Evolutionary conservation across 805 yeast species (phyloP).

Genomic region (Kazachstania africana): DNA sequence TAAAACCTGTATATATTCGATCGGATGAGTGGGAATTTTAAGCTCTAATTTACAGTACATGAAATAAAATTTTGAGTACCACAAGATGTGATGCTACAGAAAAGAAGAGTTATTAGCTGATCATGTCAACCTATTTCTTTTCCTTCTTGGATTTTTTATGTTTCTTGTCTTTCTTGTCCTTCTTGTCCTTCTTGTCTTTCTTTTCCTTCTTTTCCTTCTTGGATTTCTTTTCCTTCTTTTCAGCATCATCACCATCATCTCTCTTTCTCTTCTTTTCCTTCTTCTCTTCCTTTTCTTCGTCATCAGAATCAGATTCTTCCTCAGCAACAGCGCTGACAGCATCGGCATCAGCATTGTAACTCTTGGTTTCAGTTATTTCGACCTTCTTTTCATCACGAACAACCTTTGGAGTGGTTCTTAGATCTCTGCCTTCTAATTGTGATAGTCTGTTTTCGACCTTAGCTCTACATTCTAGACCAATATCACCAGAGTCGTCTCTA

Average conservation of each 20-base stretch:
- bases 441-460: slow-evolving; percentile 92
- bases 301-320: slow-evolving; percentile 29
- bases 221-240: slow-evolving; percentile 25
- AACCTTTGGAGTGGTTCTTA: slow-evolving; percentile 79
- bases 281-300: slow-evolving; percentile 29
- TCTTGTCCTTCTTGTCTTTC: slow-evolving; percentile 18
- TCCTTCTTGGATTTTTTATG: slow-evolving; percentile 27
- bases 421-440: slow-evolving; percentile 91
- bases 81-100: not conserved
- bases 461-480: slow-evolving; percentile 83
- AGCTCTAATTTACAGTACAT: slow-evolving; percentile 16
- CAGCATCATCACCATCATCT: slow-evolving; percentile 24
- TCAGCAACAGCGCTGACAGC: slow-evolving; percentile 35
- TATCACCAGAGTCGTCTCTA: slow-evolving; percentile 88
- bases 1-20: no score
- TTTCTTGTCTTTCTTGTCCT: slow-evolving; percentile 26
- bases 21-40: no score
- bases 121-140: slow-evolving; percentile 20
- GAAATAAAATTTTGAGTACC: no score
- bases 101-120: slow-evolving; percentile 6
- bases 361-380: slow-evolving; percentile 71
- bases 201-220: slow-evolving; percentile 27
- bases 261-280: slow-evolving; percentile 27
- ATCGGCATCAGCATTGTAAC: slow-evolving; percentile 94
- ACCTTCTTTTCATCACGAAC: slow-evolving; percentile 77